Percentiles rank a stretch among this genome's conserved stretches.
Evolutionary conservation across 2,329 filamentous ascomycete genomes (phyloP).

Genomic region (Huntiella savannae): DNA sequence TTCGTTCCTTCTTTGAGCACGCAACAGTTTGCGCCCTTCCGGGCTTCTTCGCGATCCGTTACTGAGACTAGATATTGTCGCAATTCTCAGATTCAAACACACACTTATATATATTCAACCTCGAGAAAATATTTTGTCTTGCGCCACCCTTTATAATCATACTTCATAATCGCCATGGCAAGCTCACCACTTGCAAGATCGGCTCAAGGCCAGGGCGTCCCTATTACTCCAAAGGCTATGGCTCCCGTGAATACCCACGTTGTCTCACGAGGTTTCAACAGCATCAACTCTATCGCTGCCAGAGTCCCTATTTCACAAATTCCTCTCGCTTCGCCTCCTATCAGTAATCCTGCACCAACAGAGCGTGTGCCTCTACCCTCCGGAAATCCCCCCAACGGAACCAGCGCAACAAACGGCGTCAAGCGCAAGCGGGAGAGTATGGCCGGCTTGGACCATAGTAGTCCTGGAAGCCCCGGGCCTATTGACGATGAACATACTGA

Average conservation of each 20-base stretch:
- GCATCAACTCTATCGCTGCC: background rate
- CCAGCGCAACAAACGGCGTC: conserved; percentile 24
- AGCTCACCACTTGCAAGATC: too few species aligned
- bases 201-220: too few species aligned
- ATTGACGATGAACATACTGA: conserved; percentile 37
- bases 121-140: too few species aligned
- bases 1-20: too few species aligned
- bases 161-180: too few species aligned
- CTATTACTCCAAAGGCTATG: conserved; percentile 3
- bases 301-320: too few species aligned
- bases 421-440: conserved; percentile 42
- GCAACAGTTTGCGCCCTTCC: background rate
- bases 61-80: too few species aligned
- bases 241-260: conserved; percentile 7
- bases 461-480: conserved; percentile 38
- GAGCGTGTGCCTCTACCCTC: too few species aligned
- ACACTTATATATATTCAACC: background rate
- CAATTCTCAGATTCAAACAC: background rate
- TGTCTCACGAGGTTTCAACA: conserved; percentile 3
- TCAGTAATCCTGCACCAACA: too few species aligned
- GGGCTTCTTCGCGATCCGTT: background rate
- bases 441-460: conserved; percentile 32
- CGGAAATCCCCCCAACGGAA: background rate
- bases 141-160: too few species aligned
- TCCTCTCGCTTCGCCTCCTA: too few species aligned